phyloP scores from a whole-genome alignment of 2,329 filamentous ascomycete genomes.

The Fusarium buxicola region DNA sequence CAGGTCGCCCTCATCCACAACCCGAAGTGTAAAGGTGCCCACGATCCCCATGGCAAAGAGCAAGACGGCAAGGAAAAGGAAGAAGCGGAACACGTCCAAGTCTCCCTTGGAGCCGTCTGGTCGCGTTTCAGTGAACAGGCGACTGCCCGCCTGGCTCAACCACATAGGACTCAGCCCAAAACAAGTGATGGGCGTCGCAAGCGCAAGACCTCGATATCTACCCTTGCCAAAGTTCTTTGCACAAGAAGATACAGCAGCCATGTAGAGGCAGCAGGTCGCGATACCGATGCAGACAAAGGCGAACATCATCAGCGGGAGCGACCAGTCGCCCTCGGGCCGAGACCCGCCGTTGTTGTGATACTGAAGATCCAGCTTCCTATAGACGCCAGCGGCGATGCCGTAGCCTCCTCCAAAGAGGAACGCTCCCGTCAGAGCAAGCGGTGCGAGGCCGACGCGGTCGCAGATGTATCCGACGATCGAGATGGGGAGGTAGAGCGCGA shows the following conservation, averaged over 20 bases:
- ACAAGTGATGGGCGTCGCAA: slow-evolving; percentile 90
- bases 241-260: slow-evolving; percentile 91
- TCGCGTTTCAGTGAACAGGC: slow-evolving; percentile 76
- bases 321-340: slow-evolving; percentile 66
- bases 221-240: slow-evolving; percentile 98
- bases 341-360: slow-evolving; percentile 51
- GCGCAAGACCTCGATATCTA: slow-evolving; percentile 85
- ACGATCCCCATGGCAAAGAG: slow-evolving; percentile 77
- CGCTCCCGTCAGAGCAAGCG: slow-evolving; percentile 78
- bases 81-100: slow-evolving; percentile 85
- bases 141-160: slow-evolving; percentile 88
- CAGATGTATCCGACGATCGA: slow-evolving; percentile 90
- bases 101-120: slow-evolving; percentile 73
- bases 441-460: slow-evolving; percentile 85
- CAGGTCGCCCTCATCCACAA: slow-evolving; percentile 86
- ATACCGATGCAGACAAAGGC: slow-evolving; percentile 86
- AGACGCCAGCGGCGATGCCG: slow-evolving; percentile 82
- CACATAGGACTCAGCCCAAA: slow-evolving; percentile 97
- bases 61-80: slow-evolving; percentile 83
- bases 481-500: slow-evolving; percentile 93
- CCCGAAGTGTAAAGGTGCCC: slow-evolving; percentile 78
- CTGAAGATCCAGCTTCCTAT: slow-evolving; percentile 65
- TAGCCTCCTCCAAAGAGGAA: slow-evolving; percentile 85
- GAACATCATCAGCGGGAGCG: slow-evolving; percentile 84
- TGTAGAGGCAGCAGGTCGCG: slow-evolving; percentile 89